Percentiles rank a stretch among this genome's conserved stretches.
phyloP scores from a whole-genome alignment of 164 flowering plant genomes.

The Annona cherimola region DNA sequence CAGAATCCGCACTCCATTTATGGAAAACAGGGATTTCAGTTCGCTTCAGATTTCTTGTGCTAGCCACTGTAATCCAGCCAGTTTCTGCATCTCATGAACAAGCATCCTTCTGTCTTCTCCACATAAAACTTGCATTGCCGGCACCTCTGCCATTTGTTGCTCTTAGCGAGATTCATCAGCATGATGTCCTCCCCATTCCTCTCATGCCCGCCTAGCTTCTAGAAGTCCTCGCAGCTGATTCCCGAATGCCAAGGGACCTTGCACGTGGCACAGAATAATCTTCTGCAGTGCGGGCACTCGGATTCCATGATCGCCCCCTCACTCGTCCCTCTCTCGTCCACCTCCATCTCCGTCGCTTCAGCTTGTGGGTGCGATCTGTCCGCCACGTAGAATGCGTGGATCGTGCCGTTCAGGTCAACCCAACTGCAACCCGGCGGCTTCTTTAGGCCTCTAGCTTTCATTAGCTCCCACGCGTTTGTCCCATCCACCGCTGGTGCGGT shows the following conservation, averaged over 20 bases:
- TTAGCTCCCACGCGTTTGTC: too few species aligned
- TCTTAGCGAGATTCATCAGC: constrained; percentile 32
- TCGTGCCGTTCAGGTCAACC: too few species aligned
- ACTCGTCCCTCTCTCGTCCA: constrained; percentile 5
- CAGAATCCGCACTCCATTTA: too few species aligned
- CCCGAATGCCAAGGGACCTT: constrained; percentile 42
- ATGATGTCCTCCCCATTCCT: constrained; percentile 26
- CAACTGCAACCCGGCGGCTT: too few species aligned
- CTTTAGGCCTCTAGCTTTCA: too few species aligned
- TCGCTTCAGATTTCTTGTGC: too few species aligned
- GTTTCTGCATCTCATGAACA: constrained; percentile 43
- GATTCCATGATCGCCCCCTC: constrained; percentile 1
- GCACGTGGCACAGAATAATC: constrained; percentile 46
- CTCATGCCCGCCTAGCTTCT: constrained; percentile 7
- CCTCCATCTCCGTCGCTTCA: too few species aligned
- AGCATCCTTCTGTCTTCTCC: constrained; percentile 33
- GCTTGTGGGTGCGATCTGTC: too few species aligned
- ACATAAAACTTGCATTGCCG: constrained; percentile 38
- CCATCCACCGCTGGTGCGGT: too few species aligned
- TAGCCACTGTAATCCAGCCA: too few species aligned
- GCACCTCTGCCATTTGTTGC: constrained; percentile 43
- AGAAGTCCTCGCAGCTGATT: constrained; percentile 26
- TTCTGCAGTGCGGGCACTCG: constrained; percentile 34
- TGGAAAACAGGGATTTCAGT: too few species aligned
- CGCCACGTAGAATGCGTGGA: too few species aligned